Evolutionary conservation across 345 rosid species (phyloP).

Genomic region (Moringa oleifera): DNA sequence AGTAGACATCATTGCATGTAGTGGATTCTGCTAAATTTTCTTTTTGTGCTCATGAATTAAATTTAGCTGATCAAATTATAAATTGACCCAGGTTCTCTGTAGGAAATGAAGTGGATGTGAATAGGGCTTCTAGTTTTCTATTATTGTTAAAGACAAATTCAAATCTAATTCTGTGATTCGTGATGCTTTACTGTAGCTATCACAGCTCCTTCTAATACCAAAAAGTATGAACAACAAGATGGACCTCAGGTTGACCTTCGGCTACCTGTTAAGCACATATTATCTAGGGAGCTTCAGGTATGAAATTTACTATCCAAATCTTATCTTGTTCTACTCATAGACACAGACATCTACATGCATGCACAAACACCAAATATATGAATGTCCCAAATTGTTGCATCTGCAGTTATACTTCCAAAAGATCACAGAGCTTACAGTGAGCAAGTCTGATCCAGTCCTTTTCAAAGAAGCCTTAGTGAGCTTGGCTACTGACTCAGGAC

Average conservation of each 20-base stretch:
- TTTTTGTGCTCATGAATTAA: no score
- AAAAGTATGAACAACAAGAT: slow-evolving; percentile 51
- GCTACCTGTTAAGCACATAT: slow-evolving; percentile 82
- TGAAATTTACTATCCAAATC: not conserved
- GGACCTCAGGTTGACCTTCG: slow-evolving; percentile 75
- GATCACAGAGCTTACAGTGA: slow-evolving; percentile 81
- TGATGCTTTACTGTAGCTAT: slow-evolving; percentile 43
- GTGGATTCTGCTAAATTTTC: not conserved
- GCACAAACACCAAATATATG: not conserved
- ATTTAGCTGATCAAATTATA: not conserved
- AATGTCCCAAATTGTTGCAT: slow-evolving; percentile 6
- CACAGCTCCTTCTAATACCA: slow-evolving; percentile 60
- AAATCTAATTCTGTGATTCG: slow-evolving; percentile 18
- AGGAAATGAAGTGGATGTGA: slow-evolving; percentile 2
- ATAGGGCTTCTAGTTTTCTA: slow-evolving; percentile 1
- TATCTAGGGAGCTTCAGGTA: slow-evolving; percentile 95
- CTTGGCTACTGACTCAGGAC: slow-evolving; percentile 92
- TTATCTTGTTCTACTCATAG: not conserved
- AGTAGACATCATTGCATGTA: not conserved
- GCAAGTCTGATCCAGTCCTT: slow-evolving; percentile 64
- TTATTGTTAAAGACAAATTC: not conserved
- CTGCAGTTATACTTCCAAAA: slow-evolving; percentile 92
- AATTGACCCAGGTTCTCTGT: not conserved
- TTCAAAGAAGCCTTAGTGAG: slow-evolving; percentile 91
- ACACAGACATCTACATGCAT: not conserved